Percentiles rank a stretch among this genome's conserved stretches.
Evolutionary conservation across 1,284 basidiomycete genomes (phyloP).

Genomic region (Microbotryomycetes sp.): DNA sequence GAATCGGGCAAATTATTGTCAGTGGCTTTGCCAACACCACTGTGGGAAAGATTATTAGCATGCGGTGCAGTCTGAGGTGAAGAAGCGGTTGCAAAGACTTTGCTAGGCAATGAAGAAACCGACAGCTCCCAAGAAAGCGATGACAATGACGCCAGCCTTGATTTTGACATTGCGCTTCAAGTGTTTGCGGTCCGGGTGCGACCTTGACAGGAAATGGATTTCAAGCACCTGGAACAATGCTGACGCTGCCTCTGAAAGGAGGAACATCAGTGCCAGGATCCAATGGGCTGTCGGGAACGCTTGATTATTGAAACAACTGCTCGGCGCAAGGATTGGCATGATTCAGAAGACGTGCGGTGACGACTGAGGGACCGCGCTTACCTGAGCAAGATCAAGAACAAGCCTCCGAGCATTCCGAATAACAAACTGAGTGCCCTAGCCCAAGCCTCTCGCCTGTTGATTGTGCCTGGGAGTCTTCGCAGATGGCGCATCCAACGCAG

Average conservation of each 20-base stretch:
- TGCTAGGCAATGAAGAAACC: neutral
- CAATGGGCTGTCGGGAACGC: neutral
- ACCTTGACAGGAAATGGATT: neutral
- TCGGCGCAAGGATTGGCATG: no score
- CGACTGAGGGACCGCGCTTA: no score
- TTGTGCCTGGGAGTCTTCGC: neutral
- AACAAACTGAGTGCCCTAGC: neutral
- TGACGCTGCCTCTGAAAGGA: neutral
- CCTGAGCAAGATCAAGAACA: neutral
- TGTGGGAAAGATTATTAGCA: neutral
- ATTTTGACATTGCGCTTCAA: conserved; percentile 43
- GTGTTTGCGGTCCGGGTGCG: conserved; percentile 42
- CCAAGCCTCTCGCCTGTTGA: neutral
- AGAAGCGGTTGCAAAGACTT: conserved; percentile 43
- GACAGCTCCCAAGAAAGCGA: conserved; percentile 31
- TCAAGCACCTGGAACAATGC: neutral
- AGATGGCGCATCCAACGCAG: neutral
- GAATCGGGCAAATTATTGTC: neutral
- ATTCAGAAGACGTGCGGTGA: no score
- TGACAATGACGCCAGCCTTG: conserved; percentile 43
- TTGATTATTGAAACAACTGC: neutral
- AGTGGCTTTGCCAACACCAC: neutral
- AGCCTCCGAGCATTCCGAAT: neutral
- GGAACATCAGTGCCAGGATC: neutral
- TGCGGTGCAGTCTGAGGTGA: conserved; percentile 14